Conservation (phyloP, 176 grass and related monocot genomes). For the Raddia guianensis region DNA sequence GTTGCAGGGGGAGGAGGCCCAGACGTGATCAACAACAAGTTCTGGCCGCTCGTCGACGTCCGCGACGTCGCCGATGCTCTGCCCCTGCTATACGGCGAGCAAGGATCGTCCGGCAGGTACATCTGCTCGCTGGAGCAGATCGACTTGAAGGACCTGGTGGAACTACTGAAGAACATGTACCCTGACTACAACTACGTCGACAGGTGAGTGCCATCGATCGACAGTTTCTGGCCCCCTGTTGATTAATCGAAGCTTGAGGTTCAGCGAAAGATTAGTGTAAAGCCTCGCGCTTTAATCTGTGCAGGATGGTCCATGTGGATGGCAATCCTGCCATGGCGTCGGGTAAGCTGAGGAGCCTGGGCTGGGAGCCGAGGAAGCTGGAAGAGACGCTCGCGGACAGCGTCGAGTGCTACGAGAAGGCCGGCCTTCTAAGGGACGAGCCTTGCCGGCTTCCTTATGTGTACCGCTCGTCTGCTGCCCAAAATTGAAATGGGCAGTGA, state of each 20-base stretch:
- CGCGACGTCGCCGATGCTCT: conserved; percentile 40
- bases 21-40: conserved; percentile 20
- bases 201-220: conserved; percentile 25
- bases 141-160: neutral
- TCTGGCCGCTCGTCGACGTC: conserved; percentile 33
- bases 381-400: conserved; percentile 51
- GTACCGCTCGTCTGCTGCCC: neutral
- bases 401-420: conserved; percentile 42
- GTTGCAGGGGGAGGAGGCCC: conserved; percentile 39
- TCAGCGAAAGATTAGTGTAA: neutral
- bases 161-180: conserved; percentile 43
- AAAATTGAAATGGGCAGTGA: neutral
- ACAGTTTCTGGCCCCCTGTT: neutral
- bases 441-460: conserved; percentile 25
- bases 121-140: conserved; percentile 38
- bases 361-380: conserved; percentile 50
- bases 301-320: conserved; percentile 34
- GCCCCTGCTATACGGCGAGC: conserved; percentile 39
- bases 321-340: neutral
- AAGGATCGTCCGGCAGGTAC: conserved; percentile 38
- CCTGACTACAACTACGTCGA: conserved; percentile 48
- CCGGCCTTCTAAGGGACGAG: conserved; percentile 39
- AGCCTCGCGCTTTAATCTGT: neutral
- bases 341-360: conserved; percentile 43
- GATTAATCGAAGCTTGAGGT: neutral